Conservation (phyloP, 345 rosid genomes). For the Sonneratia caseolaris region DNA sequence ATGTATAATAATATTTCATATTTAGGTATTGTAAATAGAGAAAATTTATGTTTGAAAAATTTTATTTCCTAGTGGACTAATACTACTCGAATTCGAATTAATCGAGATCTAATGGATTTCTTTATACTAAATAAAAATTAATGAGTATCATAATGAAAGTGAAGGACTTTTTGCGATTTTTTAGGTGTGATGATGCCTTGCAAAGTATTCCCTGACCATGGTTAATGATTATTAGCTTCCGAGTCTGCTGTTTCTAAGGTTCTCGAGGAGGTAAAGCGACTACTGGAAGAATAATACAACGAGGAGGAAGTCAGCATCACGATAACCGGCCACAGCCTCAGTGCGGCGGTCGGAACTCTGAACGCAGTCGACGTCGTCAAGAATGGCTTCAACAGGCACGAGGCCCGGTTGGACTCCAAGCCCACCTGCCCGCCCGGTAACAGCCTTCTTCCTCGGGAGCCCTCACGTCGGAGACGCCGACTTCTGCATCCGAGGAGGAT, state of each 20-base stretch:
- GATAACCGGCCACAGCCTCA: conserved; percentile 50
- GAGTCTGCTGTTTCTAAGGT: conserved; percentile 23
- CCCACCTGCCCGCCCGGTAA: conserved; percentile 33
- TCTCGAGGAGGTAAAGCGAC: conserved; percentile 31
- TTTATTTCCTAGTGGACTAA: too few species aligned
- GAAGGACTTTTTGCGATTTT: too few species aligned
- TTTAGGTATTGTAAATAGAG: too few species aligned
- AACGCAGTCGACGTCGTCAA: conserved; percentile 42
- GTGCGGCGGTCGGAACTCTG: conserved; percentile 43
- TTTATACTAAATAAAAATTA: too few species aligned
- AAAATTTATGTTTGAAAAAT: too few species aligned
- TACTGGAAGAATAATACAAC: conserved; percentile 34
- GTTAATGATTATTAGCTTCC: too few species aligned
- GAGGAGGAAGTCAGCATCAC: conserved; percentile 59
- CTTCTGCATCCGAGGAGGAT: conserved; percentile 18
- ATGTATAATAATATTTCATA: too few species aligned
- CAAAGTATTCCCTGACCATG: too few species aligned
- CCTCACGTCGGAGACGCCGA: conserved; percentile 40
- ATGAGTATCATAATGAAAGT: too few species aligned
- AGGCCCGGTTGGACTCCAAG: not conserved
- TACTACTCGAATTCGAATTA: too few species aligned
- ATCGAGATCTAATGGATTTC: too few species aligned
- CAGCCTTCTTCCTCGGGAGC: conserved; percentile 43
- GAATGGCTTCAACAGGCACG: conserved; percentile 15
- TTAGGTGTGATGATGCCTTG: too few species aligned